phyloP scores from a whole-genome alignment of 192 early-diverging fungal genomes.

The Kappamyces sp. region DNA sequence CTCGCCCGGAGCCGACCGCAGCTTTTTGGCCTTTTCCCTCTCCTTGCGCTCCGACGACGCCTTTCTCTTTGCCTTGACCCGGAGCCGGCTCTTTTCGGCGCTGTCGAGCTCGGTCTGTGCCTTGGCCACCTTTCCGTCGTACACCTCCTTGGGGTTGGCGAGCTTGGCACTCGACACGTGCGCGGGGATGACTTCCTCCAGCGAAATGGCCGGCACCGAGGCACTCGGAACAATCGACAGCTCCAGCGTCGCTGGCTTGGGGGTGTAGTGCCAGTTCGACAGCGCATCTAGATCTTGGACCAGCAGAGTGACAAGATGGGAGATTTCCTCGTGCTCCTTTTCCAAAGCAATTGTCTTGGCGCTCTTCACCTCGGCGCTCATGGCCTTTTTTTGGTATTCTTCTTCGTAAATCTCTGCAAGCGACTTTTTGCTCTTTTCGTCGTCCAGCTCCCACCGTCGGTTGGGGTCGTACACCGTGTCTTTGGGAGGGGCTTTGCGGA shows the following conservation, averaged over 20 bases:
- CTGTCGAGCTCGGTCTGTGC: conserved; percentile 72
- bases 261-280: conserved; percentile 90
- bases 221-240: conserved; percentile 52
- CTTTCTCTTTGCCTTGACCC: conserved; percentile 61
- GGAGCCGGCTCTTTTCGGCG: conserved; percentile 65
- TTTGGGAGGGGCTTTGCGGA: conserved; percentile 61
- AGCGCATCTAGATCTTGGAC: conserved; percentile 85
- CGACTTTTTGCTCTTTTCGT: conserved; percentile 80
- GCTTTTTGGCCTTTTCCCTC: conserved; percentile 30
- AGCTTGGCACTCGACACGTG: conserved; percentile 73
- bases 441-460: conserved; percentile 70
- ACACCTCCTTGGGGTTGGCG: conserved; percentile 87
- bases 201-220: conserved; percentile 76
- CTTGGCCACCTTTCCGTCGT: conserved; percentile 70
- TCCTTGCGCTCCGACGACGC: conserved; percentile 56
- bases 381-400: conserved; percentile 51
- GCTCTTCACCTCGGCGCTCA: conserved; percentile 55
- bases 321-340: conserved; percentile 77
- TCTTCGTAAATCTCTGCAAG: conserved; percentile 89
- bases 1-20: conserved; percentile 23
- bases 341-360: conserved; percentile 71
- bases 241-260: conserved; percentile 68
- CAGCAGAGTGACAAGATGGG: conserved; percentile 66
- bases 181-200: conserved; percentile 94
- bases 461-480: conserved; percentile 62